These are phyloP conservation scores for Lasiosphaeria ovina DNA, from an alignment of 495 filamentous ascomycete species.

Conservation along the genomic window DNA sequence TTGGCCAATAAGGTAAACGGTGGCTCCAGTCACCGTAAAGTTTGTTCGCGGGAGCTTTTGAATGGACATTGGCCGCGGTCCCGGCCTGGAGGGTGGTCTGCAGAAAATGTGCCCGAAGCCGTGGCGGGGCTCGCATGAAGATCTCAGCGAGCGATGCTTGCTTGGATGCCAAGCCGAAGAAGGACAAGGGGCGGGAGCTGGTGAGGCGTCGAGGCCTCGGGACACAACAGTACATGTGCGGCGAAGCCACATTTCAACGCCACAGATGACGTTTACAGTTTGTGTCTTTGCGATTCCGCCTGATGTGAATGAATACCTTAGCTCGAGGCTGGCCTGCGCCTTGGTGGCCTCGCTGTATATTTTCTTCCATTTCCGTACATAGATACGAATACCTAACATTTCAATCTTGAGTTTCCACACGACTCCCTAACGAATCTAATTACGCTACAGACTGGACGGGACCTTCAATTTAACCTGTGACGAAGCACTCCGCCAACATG, in stretches of 20 bases:
- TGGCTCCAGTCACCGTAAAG: too few species aligned
- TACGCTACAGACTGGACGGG: background rate
- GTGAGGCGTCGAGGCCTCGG: background rate
- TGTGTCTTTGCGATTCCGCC: background rate
- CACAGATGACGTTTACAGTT: conserved; percentile 40
- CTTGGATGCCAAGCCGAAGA: background rate
- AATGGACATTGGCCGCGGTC: too few species aligned
- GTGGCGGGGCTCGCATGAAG: too few species aligned
- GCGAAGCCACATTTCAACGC: conserved; percentile 37
- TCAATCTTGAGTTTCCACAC: too few species aligned
- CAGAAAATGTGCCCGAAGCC: too few species aligned
- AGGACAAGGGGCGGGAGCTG: conserved; percentile 3
- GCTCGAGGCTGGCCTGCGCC: conserved; percentile 8
- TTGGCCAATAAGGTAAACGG: too few species aligned
- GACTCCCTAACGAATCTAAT: background rate
- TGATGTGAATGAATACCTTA: background rate
- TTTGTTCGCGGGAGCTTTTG: too few species aligned
- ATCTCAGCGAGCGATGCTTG: too few species aligned
- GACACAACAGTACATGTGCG: background rate
- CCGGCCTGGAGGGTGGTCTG: too few species aligned
- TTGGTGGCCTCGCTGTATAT: too few species aligned
- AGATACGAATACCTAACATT: background rate
- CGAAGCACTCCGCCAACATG: background rate
- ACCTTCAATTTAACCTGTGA: too few species aligned
- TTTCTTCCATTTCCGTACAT: too few species aligned